Percentiles rank a stretch among this genome's conserved stretches.
Evolutionary conservation across 1,284 basidiomycete genomes (phyloP).

Genomic region (Fomitopsis pinicola): DNA sequence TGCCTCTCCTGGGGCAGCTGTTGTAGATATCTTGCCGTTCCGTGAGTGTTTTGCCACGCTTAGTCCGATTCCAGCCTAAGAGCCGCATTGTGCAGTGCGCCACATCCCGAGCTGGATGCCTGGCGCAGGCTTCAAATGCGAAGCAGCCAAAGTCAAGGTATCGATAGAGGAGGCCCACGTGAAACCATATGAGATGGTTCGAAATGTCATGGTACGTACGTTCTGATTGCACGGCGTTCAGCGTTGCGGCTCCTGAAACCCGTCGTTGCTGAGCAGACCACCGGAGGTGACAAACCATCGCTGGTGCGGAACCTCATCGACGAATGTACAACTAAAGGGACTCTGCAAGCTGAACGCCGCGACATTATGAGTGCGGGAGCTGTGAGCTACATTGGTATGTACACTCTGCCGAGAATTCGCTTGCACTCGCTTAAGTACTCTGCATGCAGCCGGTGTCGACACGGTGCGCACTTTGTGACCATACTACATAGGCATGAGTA

Average conservation of each 20-base stretch:
- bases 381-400: not conserved
- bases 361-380: not conserved
- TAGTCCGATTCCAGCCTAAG: no score
- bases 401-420: not conserved
- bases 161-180: not conserved
- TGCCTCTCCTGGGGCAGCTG: constrained; percentile 13
- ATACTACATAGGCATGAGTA: not conserved
- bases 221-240: not conserved
- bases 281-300: constrained; percentile 19
- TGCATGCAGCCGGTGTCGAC: constrained; percentile 24
- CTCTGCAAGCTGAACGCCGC: constrained; percentile 6
- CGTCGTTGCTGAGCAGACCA: constrained; percentile 4
- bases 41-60: not conserved
- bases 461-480: constrained; percentile 19
- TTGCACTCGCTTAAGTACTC: no score
- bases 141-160: constrained; percentile 11
- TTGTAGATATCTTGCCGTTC: constrained; percentile 15
- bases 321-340: constrained; percentile 10
- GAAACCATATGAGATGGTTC: not conserved
- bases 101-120: constrained; percentile 24
- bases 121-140: constrained; percentile 23
- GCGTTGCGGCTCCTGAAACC: no score
- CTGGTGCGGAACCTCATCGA: constrained; percentile 19
- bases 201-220: not conserved
- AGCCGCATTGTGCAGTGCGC: constrained; percentile 7